Percentiles rank a stretch among this genome's conserved stretches.
Conservation (phyloP, 192 early-diverging fungal genomes). For the Coemansia sp. region DNA sequence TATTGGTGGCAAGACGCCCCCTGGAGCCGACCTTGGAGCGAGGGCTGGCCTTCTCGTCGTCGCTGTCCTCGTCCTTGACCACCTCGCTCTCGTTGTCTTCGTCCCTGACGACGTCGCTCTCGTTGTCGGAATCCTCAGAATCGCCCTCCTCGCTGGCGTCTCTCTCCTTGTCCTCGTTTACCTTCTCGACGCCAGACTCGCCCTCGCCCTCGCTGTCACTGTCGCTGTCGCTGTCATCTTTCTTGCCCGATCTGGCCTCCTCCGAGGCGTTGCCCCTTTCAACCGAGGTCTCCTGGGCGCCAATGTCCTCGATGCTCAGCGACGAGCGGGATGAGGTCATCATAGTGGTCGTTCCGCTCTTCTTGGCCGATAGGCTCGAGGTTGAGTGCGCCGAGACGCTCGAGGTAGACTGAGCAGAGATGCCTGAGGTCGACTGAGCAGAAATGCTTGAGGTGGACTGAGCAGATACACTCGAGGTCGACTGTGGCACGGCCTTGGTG, state of each 20-base stretch:
- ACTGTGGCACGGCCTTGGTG: neutral
- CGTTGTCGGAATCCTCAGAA: conserved; percentile 13
- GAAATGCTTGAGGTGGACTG: neutral
- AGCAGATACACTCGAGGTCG: neutral
- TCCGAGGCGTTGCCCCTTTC: conserved; percentile 13
- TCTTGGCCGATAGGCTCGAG: neutral
- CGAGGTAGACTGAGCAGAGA: neutral
- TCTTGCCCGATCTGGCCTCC: conserved; percentile 10
- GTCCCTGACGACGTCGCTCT: neutral
- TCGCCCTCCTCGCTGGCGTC: conserved; percentile 11
- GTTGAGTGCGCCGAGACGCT: neutral
- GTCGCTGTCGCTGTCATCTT: conserved; percentile 20
- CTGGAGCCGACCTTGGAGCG: neutral
- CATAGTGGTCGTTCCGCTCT: neutral
- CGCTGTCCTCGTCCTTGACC: neutral
- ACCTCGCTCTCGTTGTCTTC: neutral
- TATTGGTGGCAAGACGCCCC: conserved; percentile 1
- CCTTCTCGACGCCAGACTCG: conserved; percentile 18
- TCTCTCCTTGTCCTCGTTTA: neutral
- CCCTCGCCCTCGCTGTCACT: conserved; percentile 25
- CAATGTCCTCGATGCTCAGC: conserved; percentile 44
- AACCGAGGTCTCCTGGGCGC: neutral
- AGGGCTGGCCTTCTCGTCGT: conserved; percentile 7
- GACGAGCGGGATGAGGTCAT: conserved; percentile 8
- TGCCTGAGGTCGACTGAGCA: neutral